Evolutionary conservation across 345 rosid species (phyloP).

Genomic region (Rhodomyrtus tomentosa): DNA sequence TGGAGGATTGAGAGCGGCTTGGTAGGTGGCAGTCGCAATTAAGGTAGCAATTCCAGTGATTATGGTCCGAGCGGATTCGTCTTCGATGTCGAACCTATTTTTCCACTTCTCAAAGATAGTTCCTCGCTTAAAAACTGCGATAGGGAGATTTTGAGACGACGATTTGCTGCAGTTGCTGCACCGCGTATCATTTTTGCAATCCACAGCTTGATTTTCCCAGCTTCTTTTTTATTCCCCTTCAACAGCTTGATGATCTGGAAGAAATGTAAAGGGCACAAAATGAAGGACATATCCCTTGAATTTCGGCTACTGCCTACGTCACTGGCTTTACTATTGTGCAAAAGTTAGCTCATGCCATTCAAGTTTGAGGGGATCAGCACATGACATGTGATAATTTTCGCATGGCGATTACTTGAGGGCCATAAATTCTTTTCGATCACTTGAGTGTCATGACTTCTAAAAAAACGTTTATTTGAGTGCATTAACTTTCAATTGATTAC

Average conservation of each 20-base stretch:
- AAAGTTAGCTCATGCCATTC: not conserved
- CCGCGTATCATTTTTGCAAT: too few species aligned
- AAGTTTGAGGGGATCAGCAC: too few species aligned
- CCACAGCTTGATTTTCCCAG: too few species aligned
- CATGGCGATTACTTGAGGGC: fast-evolving
- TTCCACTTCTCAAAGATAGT: fast-evolving
- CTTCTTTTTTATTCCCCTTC: not conserved
- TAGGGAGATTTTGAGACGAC: not conserved
- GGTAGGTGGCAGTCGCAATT: not conserved
- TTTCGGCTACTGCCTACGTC: not conserved
- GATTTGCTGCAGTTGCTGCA: too few species aligned
- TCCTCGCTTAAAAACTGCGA: not conserved
- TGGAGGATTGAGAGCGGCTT: not conserved
- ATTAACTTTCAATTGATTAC: not conserved
- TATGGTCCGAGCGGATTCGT: not conserved
- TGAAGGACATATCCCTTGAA: not conserved
- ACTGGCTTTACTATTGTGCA: not conserved
- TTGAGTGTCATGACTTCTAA: not conserved
- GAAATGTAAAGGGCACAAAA: not conserved
- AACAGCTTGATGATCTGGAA: not conserved
- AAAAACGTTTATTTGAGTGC: not conserved
- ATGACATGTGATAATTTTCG: not conserved
- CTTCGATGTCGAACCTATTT: fast-evolving
- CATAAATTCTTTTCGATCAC: not conserved
- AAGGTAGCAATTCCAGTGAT: not conserved